Percentiles rank a stretch among this genome's conserved stretches.
Conservation (phyloP, 345 rosid genomes). For the Citrus sinensis region DVS_A1.0 CM039166.1:25699001-25699500, state of each 20-base stretch:
- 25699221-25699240: constrained; percentile 59
- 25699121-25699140: constrained; percentile 52
- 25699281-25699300: constrained; percentile 53
- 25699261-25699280: constrained; percentile 62
- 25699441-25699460: constrained; percentile 57
- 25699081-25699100: constrained; percentile 71
- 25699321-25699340: constrained; percentile 54
- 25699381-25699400: constrained; percentile 33
- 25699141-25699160: constrained; percentile 62
- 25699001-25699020: constrained; percentile 44
- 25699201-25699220: constrained; percentile 52
- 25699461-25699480: constrained; percentile 49
- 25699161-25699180: constrained; percentile 73
- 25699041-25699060: constrained; percentile 56
- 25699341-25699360: constrained; percentile 65
- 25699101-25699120: constrained; percentile 57
- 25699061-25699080: constrained; percentile 66
- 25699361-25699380: constrained; percentile 42
- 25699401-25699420: constrained; percentile 59
- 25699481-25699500: constrained; percentile 44
- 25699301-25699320: constrained; percentile 54
- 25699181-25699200: constrained; percentile 55
- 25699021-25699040: constrained; percentile 52
- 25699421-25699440: constrained; percentile 58
- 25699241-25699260: constrained; percentile 60